These are phyloP conservation scores for Taphrina confusa DNA, from an alignment of 1,139 yeast genomes.

Conservation along the genomic window DNA sequence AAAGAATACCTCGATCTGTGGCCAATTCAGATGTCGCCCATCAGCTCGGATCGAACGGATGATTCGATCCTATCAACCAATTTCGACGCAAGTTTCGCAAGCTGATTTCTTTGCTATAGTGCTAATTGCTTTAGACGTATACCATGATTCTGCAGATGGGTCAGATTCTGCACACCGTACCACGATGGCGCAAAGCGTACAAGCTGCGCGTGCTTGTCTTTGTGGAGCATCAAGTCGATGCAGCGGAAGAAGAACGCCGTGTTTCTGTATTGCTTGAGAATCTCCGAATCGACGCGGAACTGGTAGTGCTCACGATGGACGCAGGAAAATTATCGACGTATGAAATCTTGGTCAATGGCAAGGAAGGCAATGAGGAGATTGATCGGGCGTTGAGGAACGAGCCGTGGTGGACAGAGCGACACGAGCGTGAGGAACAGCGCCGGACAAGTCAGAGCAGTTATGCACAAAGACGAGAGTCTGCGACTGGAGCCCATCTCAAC, in stretches of 20 bases:
- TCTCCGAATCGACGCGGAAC: constrained; percentile 76
- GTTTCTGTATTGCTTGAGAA: constrained; percentile 65
- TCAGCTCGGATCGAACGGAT: constrained; percentile 63
- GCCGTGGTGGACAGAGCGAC: constrained; percentile 33
- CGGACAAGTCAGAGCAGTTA: constrained; percentile 8
- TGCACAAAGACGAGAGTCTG: background rate
- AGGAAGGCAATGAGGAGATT: constrained; percentile 47
- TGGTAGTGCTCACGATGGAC: constrained; percentile 68
- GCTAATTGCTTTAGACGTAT: constrained; percentile 64
- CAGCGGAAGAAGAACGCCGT: constrained; percentile 66
- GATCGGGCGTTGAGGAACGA: constrained; percentile 20
- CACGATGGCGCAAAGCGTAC: constrained; percentile 82
- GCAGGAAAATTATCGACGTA: constrained; percentile 64
- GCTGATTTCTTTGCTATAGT: background rate
- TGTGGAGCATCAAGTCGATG: constrained; percentile 73
- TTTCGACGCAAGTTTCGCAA: constrained; percentile 4
- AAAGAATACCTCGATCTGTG: constrained; percentile 73
- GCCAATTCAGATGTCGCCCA: constrained; percentile 94
- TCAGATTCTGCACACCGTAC: constrained; percentile 86
- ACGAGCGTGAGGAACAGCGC: background rate
- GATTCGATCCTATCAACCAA: constrained; percentile 51
- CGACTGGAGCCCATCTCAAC: background rate
- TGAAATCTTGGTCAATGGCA: constrained; percentile 69
- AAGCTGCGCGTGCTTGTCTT: constrained; percentile 77
- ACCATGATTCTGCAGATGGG: constrained; percentile 90